Conservation (phyloP, 176 grass and related monocot genomes). For the Eragrostis nindensis region DNA sequence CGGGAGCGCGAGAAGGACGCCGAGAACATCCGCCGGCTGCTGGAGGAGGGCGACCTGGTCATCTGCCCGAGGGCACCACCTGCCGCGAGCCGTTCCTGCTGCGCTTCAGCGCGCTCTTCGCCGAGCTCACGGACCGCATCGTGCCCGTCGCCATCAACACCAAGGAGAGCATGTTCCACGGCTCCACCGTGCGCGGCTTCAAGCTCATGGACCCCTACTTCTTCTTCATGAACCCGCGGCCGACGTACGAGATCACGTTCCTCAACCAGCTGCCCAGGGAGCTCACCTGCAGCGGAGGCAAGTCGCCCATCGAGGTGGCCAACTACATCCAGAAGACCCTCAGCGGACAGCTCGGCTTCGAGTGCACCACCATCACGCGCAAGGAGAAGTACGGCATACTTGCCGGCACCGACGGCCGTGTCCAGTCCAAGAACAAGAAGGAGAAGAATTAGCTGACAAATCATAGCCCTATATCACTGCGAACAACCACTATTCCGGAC, state of each 20-base stretch:
- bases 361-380: constrained; percentile 89
- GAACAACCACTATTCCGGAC: neutral
- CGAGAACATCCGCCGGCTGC: constrained; percentile 74
- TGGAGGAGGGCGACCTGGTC: constrained; percentile 92
- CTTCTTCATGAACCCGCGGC: constrained; percentile 97
- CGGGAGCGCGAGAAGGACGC: constrained; percentile 87
- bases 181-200: constrained; percentile 76
- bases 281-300: constrained; percentile 76
- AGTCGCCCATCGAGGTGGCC: constrained; percentile 90
- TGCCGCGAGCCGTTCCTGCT: constrained; percentile 93
- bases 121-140: constrained; percentile 96
- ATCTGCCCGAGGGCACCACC: constrained; percentile 97
- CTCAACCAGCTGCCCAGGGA: constrained; percentile 80
- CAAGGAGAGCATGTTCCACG: constrained; percentile 89
- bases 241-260: constrained; percentile 94
- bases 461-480: neutral
- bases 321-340: constrained; percentile 93
- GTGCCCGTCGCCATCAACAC: constrained; percentile 90
- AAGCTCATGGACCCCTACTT: constrained; percentile 95
- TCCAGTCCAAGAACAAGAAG: constrained; percentile 67
- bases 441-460: constrained; percentile 49
- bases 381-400: constrained; percentile 97
- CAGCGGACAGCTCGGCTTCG: constrained; percentile 77
- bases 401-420: constrained; percentile 79
- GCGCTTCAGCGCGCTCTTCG: constrained; percentile 96